These are phyloP conservation scores for Liriodendron chinense DNA, from an alignment of 164 flowering plant genomes.

Conservation along the genomic window DNA sequence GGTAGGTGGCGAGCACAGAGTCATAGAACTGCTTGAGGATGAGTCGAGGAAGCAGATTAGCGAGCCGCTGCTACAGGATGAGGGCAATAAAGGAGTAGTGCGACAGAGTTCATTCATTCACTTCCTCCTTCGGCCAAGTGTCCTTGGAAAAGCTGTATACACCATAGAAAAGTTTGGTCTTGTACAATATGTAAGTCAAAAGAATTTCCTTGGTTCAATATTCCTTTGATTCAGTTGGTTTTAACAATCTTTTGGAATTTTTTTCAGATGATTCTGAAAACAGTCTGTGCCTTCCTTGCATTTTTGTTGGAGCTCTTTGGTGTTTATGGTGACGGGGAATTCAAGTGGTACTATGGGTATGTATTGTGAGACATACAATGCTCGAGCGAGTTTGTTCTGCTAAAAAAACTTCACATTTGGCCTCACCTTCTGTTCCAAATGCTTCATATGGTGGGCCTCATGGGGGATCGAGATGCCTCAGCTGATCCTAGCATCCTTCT, in stretches of 20 bases:
- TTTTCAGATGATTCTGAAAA: conserved; percentile 88
- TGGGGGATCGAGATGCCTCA: too few relatives aligned
- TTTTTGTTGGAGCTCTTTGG: conserved; percentile 72
- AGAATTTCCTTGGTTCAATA: background rate
- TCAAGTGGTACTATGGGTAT: conserved; percentile 93
- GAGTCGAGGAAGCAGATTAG: conserved; percentile 47
- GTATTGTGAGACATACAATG: conserved; percentile 14
- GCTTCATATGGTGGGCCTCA: too few relatives aligned
- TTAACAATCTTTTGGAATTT: conserved; percentile 17
- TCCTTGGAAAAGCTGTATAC: conserved; percentile 56
- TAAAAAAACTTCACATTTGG: too few relatives aligned
- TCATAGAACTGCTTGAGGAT: conserved; percentile 51
- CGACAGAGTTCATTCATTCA: conserved; percentile 30
- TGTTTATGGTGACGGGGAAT: conserved; percentile 85
- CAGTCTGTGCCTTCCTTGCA: conserved; percentile 70
- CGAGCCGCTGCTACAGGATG: conserved; percentile 50
- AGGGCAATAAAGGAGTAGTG: conserved; percentile 16
- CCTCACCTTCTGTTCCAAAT: too few relatives aligned
- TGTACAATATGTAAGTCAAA: conserved; percentile 78
- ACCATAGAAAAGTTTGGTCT: conserved; percentile 70
- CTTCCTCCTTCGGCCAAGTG: conserved; percentile 52
- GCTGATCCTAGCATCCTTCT: too few relatives aligned
- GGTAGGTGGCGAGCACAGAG: conserved; percentile 72
- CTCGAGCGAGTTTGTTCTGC: too few relatives aligned
- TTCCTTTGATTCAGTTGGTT: background rate